Evolutionary conservation across 2,329 filamentous ascomycete genomes (phyloP).

Genomic region (Rhinocladiella similis): DNA sequence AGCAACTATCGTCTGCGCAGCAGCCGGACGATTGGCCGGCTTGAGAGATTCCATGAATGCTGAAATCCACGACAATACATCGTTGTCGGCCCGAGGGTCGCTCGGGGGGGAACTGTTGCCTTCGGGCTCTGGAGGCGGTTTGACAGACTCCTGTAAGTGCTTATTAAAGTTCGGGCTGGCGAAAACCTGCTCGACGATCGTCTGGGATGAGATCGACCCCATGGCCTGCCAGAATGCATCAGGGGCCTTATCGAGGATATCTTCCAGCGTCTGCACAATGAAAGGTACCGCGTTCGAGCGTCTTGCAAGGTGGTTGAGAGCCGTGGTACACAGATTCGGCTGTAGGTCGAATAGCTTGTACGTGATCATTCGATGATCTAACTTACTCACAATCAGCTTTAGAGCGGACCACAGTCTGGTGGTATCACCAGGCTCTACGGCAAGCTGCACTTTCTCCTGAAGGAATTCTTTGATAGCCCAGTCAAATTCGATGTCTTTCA

Average conservation of each 20-base stretch:
- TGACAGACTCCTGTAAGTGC: slow-evolving; percentile 40
- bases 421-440: slow-evolving; percentile 59
- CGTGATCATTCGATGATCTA: slow-evolving; percentile 73
- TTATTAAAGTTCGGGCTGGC: slow-evolving; percentile 67
- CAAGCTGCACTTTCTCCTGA: slow-evolving; percentile 63
- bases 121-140: not conserved
- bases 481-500: slow-evolving; percentile 76
- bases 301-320: slow-evolving; percentile 67
- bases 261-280: slow-evolving; percentile 69
- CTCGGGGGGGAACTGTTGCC: slow-evolving; percentile 16
- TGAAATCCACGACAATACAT: slow-evolving; percentile 74
- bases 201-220: slow-evolving; percentile 74
- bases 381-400: slow-evolving; percentile 68
- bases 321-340: slow-evolving; percentile 62
- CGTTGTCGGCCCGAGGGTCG: slow-evolving; percentile 21
- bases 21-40: slow-evolving; percentile 72
- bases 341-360: slow-evolving; percentile 79
- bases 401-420: slow-evolving; percentile 79
- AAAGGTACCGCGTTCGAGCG: slow-evolving; percentile 63
- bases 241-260: slow-evolving; percentile 72
- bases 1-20: slow-evolving; percentile 75
- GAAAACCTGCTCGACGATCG: slow-evolving; percentile 82
- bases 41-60: slow-evolving; percentile 77
- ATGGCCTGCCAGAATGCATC: slow-evolving; percentile 87
- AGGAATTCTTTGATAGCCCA: slow-evolving; percentile 80